Base-by-base conservation (phyloP, 176 grass and related monocot species). In the Zea mays region DNA sequence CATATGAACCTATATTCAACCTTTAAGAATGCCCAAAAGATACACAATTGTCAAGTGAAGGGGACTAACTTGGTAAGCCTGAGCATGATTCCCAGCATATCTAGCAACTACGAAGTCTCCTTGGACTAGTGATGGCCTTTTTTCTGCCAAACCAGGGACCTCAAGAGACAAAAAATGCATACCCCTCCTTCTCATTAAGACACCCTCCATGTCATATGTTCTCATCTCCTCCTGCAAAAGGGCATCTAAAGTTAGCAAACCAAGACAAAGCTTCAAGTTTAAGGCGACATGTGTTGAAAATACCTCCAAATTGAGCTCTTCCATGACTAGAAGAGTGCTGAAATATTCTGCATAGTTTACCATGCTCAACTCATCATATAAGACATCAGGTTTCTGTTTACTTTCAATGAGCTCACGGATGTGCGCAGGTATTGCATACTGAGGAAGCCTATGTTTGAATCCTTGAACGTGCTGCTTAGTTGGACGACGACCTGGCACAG, bases 261-360 rank as follows among this genome's bases (percentile, higher is more conserved):
- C 52, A 79, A 55, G 86, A 67, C 64, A 80, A 57, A 75, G 67
- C 3, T 58, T 64, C 70, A 73, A 17, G 46, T 80, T 48, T 72
- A 52, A 66, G 10, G 65, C 2, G 27, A 65, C 42, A 66, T 12
- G 65, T 55, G 42, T 67, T 14, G 37, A 52, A 83, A 83, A 79
- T 90, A 98, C 95, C 92, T 98, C 91, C 52, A 94, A 67, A 85
- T 98, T 80, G 39, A 98, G 57, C 84, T 98, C 91, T 82, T 98
- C 91, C 87, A 94, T 92, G 73, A 94, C 90, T 65, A 98, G 63
- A 69, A 98, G 84, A 48, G 85, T 81, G 77, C 87, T 92, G 45
- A 98, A 94, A 74, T 35, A 54, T 76, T 84, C 70, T 14, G 89
- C 82, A 69, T 98, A 98, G 80, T 92, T 94, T 5, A 11, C 59